Conservation (phyloP, 768 basidiomycete genomes). For the Xerocomellus intermedius region DNA sequence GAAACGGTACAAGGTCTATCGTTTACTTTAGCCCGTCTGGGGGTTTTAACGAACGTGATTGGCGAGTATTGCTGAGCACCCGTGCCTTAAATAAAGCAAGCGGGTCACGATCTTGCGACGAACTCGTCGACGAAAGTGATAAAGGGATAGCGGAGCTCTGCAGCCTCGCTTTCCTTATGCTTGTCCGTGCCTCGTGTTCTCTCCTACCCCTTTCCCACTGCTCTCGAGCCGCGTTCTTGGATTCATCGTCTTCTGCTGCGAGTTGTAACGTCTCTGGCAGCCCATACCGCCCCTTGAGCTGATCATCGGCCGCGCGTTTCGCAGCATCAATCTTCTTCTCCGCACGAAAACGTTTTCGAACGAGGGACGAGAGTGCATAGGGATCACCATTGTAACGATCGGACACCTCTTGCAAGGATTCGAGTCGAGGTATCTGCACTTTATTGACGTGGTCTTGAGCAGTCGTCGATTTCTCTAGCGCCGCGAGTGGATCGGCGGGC, state of each 20-base stretch:
- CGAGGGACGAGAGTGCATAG: slow-evolving; percentile 70
- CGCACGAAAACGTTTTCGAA: slow-evolving; percentile 80
- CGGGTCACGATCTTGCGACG: slow-evolving; percentile 29
- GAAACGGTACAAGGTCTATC: slow-evolving; percentile 1
- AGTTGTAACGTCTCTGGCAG: slow-evolving; percentile 68
- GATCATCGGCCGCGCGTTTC: slow-evolving; percentile 67
- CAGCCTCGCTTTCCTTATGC: slow-evolving; percentile 49
- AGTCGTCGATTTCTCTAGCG: slow-evolving; percentile 85
- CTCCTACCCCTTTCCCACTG: slow-evolving; percentile 57
- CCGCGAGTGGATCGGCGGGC: slow-evolving; percentile 80
- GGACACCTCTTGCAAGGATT: slow-evolving; percentile 73
- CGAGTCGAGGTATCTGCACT: slow-evolving; percentile 77
- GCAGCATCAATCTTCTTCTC: slow-evolving; percentile 79
- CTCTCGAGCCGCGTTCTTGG: slow-evolving; percentile 57
- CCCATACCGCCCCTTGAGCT: slow-evolving; percentile 71
- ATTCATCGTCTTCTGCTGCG: slow-evolving; percentile 61
- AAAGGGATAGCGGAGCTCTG: slow-evolving; percentile 27
- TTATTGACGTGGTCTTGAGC: slow-evolving; percentile 70
- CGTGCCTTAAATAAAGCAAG: slow-evolving; percentile 50
- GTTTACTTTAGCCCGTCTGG: slow-evolving; percentile 22
- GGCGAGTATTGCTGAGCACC: slow-evolving; percentile 55
- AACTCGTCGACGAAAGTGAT: slow-evolving; percentile 17
- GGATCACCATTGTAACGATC: slow-evolving; percentile 85
- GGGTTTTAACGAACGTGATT: slow-evolving; percentile 27
- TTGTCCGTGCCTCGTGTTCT: slow-evolving; percentile 44